A percentile compares a stretch with the other conserved stretches of the same genome.
phyloP scores from a whole-genome alignment of 352 stramenopile species.

The Paralagenidium karlingii region DNA sequence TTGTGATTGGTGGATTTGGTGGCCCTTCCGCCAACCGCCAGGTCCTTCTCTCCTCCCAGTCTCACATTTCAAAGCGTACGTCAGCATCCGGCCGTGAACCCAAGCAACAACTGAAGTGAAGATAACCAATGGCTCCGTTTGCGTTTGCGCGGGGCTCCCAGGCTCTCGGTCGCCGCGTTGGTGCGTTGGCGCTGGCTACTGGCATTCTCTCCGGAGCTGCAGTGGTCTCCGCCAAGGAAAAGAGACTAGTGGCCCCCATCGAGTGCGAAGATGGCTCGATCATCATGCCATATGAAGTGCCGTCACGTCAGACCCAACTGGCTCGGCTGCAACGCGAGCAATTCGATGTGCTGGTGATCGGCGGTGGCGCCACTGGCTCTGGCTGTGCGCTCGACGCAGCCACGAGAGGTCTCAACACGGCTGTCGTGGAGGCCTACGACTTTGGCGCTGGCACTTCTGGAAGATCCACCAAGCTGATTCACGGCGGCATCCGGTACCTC shows the following conservation, averaged over 20 bases:
- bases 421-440: slow-evolving; percentile 86
- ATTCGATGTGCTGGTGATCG: slow-evolving; percentile 91
- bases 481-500: slow-evolving; percentile 92
- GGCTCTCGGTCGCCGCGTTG: slow-evolving; percentile 34
- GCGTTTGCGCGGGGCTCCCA: slow-evolving; percentile 33
- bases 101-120: too few species aligned
- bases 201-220: slow-evolving; percentile 37
- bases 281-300: slow-evolving; percentile 77
- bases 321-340: slow-evolving; percentile 77
- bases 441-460: slow-evolving; percentile 88
- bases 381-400: slow-evolving; percentile 84
- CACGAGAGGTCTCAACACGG: slow-evolving; percentile 87
- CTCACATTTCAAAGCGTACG: too few species aligned
- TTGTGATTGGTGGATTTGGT: too few species aligned
- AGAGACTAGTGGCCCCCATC: slow-evolving; percentile 59
- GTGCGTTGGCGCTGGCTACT: slow-evolving; percentile 26
- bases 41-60: too few species aligned
- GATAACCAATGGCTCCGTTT: slow-evolving; percentile 64
- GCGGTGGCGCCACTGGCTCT: slow-evolving; percentile 86
- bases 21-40: too few species aligned
- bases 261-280: slow-evolving; percentile 72
- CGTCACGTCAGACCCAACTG: slow-evolving; percentile 51
- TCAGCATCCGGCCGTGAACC: too few species aligned
- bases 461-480: slow-evolving; percentile 92
- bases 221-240: slow-evolving; percentile 65